These are phyloP conservation scores for Boletus putidus DNA, from an alignment of 1,284 basidiomycete species.

Conservation along the genomic window DNA sequence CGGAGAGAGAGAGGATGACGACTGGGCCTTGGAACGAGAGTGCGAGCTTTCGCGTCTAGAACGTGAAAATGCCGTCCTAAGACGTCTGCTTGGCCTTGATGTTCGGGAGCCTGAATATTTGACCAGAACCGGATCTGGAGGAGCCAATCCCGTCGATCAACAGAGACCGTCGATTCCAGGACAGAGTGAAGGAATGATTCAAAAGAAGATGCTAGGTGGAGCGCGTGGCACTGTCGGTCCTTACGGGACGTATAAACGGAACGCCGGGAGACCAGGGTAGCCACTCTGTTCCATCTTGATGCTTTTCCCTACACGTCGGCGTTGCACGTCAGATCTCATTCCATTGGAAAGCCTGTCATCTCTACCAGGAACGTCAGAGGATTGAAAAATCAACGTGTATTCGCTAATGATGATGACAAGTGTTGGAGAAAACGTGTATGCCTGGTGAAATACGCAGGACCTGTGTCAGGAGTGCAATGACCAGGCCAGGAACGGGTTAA, in stretches of 20 bases:
- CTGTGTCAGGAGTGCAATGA: no score
- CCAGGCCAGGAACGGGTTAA: no score
- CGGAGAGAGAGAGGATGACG: constrained; percentile 40
- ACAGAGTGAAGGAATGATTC: constrained; percentile 31
- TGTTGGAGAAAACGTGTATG: no score
- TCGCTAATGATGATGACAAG: no score
- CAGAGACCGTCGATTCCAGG: constrained; percentile 21
- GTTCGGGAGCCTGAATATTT: constrained; percentile 27
- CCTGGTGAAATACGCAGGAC: no score
- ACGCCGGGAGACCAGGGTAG: constrained; percentile 23
- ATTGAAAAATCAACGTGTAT: no score
- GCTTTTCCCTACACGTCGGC: no score
- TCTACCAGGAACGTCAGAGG: no score
- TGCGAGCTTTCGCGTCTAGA: constrained; percentile 82
- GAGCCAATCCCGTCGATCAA: constrained; percentile 17
- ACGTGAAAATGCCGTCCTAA: constrained; percentile 81
- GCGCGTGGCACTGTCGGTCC: constrained; percentile 47
- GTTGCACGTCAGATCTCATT: no score
- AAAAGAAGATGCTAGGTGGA: constrained; percentile 41
- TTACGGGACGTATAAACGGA: constrained; percentile 46
- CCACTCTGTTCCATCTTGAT: no score
- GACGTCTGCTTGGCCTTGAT: constrained; percentile 60
- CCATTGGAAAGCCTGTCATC: no score
- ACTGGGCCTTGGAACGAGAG: constrained; percentile 83
- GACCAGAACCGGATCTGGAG: constrained; percentile 5